Base-by-base conservation (phyloP, 2,329 filamentous ascomycete species). In the Aspergillus thermomutatus region DNA sequence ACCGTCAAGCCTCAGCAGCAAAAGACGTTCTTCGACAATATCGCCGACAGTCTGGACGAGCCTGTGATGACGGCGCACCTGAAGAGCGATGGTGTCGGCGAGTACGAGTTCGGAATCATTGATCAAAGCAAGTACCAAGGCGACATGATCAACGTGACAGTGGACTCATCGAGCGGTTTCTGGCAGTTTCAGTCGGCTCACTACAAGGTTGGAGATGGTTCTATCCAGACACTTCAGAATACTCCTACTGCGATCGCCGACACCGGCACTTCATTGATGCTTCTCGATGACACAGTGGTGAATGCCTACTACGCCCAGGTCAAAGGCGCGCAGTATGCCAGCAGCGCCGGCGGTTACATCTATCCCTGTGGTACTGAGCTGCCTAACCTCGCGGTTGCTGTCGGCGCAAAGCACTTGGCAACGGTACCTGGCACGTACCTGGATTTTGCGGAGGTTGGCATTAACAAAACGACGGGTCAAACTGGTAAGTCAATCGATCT, bases 21-120 rank as follows among this genome's bases (percentile, higher is more conserved):
- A 63, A 87, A 86, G 73, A 91, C 88, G 10, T 91, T 90, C 72
- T 90, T 91, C 69, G 87, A 89, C 66, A 91, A 89, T 69, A 77
- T 88, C 62, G 82, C 83, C 71, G 61, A 72, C n/a, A 72, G 77
- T 19, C 82, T 91, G 25, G 80, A 83, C 26, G 74, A 83, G 71
- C 87, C 88, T 0, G 75, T 92, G 43, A 89, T 92, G 74, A 90
- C 88, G 0, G 88, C 87, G 25, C 82, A 88, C 58, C 79, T 93
- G 47, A 83, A 84, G 66, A 80, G 83, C 61, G 78, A 81, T 57
- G 77, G 79, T 17, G 76, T 79, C 2, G 89, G 89, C 48, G 80
- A 82, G 28, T 92, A 91, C 75, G 86, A 91, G 68, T 92, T 92
- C 66, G 90, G 90, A 58, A 80, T 73, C 64, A 86, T 92, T 65